A percentile compares a stretch with the other conserved stretches of the same genome.
Evolutionary conservation across 768 basidiomycete species (phyloP).

Genomic region (Cytidiella melzeri): DNA sequence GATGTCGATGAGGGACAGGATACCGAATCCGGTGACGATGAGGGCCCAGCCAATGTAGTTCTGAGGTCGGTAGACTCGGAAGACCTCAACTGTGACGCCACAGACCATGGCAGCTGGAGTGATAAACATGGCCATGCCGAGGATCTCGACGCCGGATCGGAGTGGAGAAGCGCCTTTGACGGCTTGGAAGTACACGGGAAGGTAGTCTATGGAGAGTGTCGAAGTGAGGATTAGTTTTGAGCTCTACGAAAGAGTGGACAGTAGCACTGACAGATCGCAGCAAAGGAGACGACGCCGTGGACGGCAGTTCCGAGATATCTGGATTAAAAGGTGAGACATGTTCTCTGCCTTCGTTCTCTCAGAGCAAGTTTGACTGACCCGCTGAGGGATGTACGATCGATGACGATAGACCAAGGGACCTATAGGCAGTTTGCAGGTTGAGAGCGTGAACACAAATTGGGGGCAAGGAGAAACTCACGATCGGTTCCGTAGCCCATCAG

Average conservation of each 20-base stretch:
- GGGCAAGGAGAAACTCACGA: neutral
- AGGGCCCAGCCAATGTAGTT: conserved; percentile 33
- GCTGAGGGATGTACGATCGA: conserved; percentile 8
- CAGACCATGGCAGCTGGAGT: conserved; percentile 25
- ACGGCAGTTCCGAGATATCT: conserved; percentile 26
- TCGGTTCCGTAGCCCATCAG: neutral
- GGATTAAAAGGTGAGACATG: neutral
- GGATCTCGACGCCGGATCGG: conserved; percentile 21
- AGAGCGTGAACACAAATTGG: neutral
- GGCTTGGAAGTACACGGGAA: conserved; percentile 41
- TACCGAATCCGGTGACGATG: conserved; percentile 31
- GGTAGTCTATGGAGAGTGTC: conserved; percentile 27
- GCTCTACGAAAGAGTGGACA: neutral
- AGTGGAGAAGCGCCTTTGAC: conserved; percentile 29
- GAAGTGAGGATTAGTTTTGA: neutral
- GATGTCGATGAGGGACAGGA: conserved; percentile 12
- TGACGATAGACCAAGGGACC: conserved; percentile 11
- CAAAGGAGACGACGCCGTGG: conserved; percentile 12
- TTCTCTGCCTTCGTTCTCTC: neutral
- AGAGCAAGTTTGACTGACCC: conserved; percentile 1
- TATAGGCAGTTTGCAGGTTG: neutral
- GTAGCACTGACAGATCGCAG: conserved; percentile 19
- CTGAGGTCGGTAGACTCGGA: conserved; percentile 23
- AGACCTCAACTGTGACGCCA: conserved; percentile 20
- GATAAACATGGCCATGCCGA: conserved; percentile 22